Conservation (phyloP, 2,329 filamentous ascomycete genomes). For the Trichoderma simmonsii region DNA sequence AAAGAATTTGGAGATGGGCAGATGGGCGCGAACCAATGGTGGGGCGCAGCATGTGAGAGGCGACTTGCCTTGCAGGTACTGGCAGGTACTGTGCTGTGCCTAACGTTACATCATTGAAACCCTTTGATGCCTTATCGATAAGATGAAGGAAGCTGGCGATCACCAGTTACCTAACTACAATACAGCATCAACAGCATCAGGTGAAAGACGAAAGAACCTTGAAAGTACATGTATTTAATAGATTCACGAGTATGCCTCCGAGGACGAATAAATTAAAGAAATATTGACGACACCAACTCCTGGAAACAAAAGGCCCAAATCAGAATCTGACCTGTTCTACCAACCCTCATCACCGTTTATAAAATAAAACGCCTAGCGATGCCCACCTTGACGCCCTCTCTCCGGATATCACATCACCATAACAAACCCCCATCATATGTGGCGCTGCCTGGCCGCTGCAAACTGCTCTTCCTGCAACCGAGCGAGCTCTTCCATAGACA, state of each 20-base stretch:
- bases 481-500: conserved; percentile 86
- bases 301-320: neutral
- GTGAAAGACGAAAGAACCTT: neutral
- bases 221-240: neutral
- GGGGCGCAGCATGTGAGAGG: conserved; percentile 17
- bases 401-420: conserved; percentile 5
- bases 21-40: neutral
- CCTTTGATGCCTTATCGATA: conserved; percentile 20
- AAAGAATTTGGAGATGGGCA: neutral
- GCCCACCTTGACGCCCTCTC: conserved; percentile 29
- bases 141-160: neutral
- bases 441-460: conserved; percentile 59
- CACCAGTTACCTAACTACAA: neutral
- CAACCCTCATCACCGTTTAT: conserved; percentile 15
- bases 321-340: conserved; percentile 14
- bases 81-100: neutral
- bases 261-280: neutral
- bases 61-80: neutral
- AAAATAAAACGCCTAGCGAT: conserved; percentile 35
- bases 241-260: neutral
- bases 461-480: conserved; percentile 90
- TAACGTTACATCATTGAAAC: conserved; percentile 16
- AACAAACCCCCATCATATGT: conserved; percentile 22
- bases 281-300: neutral
- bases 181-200: neutral